These are phyloP conservation scores for Ambispora gerdemannii DNA, from an alignment of 192 early-diverging fungal species.

Conservation along the genomic window DNA sequence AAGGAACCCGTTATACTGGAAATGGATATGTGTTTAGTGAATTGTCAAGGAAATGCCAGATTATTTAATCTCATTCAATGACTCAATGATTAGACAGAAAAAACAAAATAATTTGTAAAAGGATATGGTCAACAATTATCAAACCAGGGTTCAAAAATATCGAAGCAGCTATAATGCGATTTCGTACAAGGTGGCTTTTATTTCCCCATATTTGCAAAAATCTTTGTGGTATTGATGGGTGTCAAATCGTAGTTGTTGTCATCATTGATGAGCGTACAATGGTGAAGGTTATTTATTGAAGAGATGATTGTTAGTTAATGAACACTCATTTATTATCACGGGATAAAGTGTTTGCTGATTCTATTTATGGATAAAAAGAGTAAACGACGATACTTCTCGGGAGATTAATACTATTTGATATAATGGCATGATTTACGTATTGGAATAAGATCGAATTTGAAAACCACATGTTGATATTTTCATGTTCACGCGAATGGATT, in stretches of 20 bases:
- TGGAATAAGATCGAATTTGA: not conserved
- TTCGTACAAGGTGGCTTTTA: constrained; percentile 36
- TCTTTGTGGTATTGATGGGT: too few relatives aligned
- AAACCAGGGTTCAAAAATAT: constrained; percentile 69
- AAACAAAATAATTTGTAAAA: constrained; percentile 25
- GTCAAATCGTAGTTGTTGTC: too few relatives aligned
- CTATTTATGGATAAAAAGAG: too few relatives aligned
- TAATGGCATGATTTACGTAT: not conserved
- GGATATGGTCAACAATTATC: constrained; percentile 86
- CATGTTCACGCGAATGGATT: too few relatives aligned
- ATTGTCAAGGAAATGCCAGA: constrained; percentile 23
- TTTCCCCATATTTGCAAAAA: constrained; percentile 33
- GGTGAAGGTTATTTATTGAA: too few relatives aligned
- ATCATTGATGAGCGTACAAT: too few relatives aligned
- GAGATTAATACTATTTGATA: too few relatives aligned
- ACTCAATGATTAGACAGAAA: not conserved
- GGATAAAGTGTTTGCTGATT: too few relatives aligned
- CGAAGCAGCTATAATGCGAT: constrained; percentile 50
- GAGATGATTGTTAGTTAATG: too few relatives aligned
- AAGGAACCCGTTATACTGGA: constrained; percentile 96
- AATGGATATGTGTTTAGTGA: constrained; percentile 64
- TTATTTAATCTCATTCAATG: not conserved
- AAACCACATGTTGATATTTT: too few relatives aligned
- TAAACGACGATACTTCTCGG: too few relatives aligned
- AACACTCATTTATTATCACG: too few relatives aligned